Percentiles rank a stretch among this genome's conserved stretches.
Conservation (phyloP, 2,329 filamentous ascomycete genomes). For the Tolypocladium endophyticum region DNA sequence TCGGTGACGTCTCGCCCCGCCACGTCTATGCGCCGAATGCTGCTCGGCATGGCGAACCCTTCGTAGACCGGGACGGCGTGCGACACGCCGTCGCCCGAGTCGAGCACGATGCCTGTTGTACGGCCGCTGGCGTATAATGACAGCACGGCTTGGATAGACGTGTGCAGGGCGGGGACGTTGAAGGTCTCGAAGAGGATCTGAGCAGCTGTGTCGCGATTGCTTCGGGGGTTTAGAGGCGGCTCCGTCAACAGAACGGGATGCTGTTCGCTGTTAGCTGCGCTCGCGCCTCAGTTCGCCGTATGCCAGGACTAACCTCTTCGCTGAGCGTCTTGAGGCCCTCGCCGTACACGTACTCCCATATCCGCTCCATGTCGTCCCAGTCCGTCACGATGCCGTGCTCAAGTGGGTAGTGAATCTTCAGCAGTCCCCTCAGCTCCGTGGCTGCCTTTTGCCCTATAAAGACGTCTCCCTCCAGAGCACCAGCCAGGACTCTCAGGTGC, state of each 20-base stretch:
- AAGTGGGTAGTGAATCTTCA: conserved; percentile 92
- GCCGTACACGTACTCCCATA: conserved; percentile 96
- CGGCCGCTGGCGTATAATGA: conserved; percentile 92
- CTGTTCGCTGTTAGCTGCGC: conserved; percentile 29
- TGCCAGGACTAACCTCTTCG: conserved; percentile 59
- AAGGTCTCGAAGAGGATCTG: conserved; percentile 99
- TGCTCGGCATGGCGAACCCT: conserved; percentile 92
- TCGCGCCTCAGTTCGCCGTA: too few species aligned
- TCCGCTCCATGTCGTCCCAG: conserved; percentile 99
- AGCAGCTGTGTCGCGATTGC: conserved; percentile 90
- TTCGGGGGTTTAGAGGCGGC: conserved; percentile 86
- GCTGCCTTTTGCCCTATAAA: conserved; percentile 89
- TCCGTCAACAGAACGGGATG: conserved; percentile 95
- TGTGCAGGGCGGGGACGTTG: conserved; percentile 93
- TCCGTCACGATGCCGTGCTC: conserved; percentile 98
- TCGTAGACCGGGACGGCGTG: conserved; percentile 97
- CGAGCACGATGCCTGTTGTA: conserved; percentile 91
- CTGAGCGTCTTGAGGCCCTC: conserved; percentile 94
- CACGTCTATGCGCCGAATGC: conserved; percentile 91
- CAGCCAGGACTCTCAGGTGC: conserved; percentile 88
- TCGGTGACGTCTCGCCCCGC: conserved; percentile 94
- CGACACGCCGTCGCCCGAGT: conserved; percentile 91
- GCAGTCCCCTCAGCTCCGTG: conserved; percentile 77
- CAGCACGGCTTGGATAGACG: conserved; percentile 91
- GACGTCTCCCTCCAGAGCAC: conserved; percentile 88